Conservation (phyloP, 345 rosid species). For the Passiflora organensis region DNA sequence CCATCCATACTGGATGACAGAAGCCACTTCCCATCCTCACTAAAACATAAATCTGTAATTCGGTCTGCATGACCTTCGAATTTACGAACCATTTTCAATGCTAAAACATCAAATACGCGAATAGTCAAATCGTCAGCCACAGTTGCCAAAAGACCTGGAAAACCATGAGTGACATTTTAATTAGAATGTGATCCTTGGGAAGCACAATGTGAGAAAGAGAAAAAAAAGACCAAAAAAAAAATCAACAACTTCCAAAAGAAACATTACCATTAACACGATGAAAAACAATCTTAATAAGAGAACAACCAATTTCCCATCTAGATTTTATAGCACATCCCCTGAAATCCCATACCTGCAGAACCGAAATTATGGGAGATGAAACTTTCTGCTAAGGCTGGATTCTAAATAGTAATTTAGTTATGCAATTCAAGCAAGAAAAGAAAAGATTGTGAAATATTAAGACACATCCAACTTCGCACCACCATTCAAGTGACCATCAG, state of each 20-base stretch:
- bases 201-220: not conserved
- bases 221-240: not conserved
- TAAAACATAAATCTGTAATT: conserved; percentile 77
- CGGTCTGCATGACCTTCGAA: conserved; percentile 95
- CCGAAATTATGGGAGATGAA: conserved; percentile 3
- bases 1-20: conserved; percentile 96
- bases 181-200: conserved; percentile 9
- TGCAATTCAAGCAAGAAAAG: not conserved
- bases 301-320: conserved; percentile 73
- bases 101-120: conserved; percentile 67
- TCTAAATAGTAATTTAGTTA: not conserved
- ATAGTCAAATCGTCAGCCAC: conserved; percentile 84
- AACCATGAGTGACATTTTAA: conserved; percentile 9
- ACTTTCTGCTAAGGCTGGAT: conserved; percentile 7
- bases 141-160: conserved; percentile 81
- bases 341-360: conserved; percentile 92
- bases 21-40: conserved; percentile 98
- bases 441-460: not conserved
- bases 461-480: too few relatives aligned
- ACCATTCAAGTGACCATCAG: too few relatives aligned
- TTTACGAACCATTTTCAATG: conserved; percentile 81
- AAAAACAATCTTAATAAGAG: conserved; percentile 66
- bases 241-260: not conserved
- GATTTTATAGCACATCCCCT: conserved; percentile 61
- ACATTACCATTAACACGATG: conserved; percentile 69